These are phyloP conservation scores for Thermothielavioides terrestris DNA, from an alignment of 495 filamentous ascomycete genomes.

Conservation along the genomic window DNA sequence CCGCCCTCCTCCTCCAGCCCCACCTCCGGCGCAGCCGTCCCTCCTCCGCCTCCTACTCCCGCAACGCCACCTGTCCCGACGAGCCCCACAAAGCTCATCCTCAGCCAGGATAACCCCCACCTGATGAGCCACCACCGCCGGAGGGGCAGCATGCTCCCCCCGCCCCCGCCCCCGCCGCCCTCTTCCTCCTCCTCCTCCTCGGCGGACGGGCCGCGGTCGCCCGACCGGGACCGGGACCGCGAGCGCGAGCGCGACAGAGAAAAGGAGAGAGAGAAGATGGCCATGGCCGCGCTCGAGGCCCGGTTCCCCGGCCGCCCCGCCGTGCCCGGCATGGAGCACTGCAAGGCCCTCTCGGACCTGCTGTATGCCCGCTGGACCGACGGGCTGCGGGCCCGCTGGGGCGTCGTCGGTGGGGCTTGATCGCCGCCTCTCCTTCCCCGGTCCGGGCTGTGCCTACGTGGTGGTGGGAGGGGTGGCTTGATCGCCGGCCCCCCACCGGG, in stretches of 20 bases:
- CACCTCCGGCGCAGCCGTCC: conserved; percentile 26
- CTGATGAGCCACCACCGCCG: conserved; percentile 67
- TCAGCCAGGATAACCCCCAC: conserved; percentile 79
- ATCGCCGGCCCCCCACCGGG: no score
- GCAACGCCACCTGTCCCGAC: conserved; percentile 3
- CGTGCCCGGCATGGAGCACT: conserved; percentile 79
- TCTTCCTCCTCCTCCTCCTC: not conserved
- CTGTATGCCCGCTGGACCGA: conserved; percentile 86
- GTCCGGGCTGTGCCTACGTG: not conserved
- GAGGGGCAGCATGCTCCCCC: conserved; percentile 44
- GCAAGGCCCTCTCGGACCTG: conserved; percentile 78
- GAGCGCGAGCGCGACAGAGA: conserved; percentile 10
- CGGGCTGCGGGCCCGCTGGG: conserved; percentile 72
- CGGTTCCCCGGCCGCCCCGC: conserved; percentile 42
- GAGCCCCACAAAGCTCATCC: conserved; percentile 52
- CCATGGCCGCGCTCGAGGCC: conserved; percentile 30
- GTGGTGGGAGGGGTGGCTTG: not conserved
- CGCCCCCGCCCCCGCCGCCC: not conserved
- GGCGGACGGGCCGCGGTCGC: conserved; percentile 3
- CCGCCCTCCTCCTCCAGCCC: conserved; percentile 18
- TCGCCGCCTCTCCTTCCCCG: no score
- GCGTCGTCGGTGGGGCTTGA: conserved; percentile 12
- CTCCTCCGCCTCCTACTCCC: conserved; percentile 10
- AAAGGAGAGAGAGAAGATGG: conserved; percentile 37
- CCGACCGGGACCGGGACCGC: not conserved